Percentiles rank a stretch among this genome's conserved stretches.
phyloP scores from a whole-genome alignment of 345 rosid genomes.

The Salix brachista region DNA sequence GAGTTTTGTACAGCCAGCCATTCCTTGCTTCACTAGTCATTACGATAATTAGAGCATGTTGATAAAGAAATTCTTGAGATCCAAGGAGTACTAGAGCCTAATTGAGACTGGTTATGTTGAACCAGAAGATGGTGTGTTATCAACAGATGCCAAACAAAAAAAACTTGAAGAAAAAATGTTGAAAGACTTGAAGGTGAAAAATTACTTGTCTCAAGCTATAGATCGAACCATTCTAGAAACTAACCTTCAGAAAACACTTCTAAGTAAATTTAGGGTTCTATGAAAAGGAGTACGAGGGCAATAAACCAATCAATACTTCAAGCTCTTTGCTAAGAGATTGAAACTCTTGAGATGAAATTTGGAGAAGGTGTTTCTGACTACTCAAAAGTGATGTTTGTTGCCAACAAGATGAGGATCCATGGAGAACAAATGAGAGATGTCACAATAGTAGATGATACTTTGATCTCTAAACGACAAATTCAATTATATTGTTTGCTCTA shows the following conservation, averaged over 20 bases:
- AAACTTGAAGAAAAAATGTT: neutral
- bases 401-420: neutral
- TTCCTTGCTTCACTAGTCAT: neutral
- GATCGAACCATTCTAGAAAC: neutral
- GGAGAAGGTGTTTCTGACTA: neutral
- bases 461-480: neutral
- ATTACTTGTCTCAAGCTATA: neutral
- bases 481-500: neutral
- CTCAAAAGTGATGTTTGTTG: no score
- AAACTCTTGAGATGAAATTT: neutral
- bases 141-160: neutral
- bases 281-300: neutral
- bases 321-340: neutral
- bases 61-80: neutral
- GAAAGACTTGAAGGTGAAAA: neutral
- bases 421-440: neutral
- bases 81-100: neutral
- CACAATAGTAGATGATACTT: neutral
- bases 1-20: neutral
- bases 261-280: neutral
- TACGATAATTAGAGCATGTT: slow-evolving; percentile 4
- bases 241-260: neutral
- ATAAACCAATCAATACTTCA: neutral
- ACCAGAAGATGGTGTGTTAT: neutral
- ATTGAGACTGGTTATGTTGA: neutral